Conservation (phyloP, 2,329 filamentous ascomycete genomes). For the Hypoxylon sp. region DNA sequence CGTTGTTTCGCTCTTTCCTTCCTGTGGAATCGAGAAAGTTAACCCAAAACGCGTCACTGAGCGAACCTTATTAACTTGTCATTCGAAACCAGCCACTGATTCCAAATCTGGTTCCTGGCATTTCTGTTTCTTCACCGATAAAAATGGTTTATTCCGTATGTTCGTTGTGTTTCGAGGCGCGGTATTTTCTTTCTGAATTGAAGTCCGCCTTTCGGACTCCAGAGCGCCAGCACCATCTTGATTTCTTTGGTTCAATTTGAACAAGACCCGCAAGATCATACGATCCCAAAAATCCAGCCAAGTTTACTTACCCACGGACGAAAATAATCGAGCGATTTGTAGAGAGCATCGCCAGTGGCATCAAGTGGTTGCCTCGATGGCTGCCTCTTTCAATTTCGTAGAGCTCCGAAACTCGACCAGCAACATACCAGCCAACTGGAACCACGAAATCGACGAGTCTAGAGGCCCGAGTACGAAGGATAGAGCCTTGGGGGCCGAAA, state of each 20-base stretch:
- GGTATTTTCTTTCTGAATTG: conserved; percentile 20
- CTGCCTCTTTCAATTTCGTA: not conserved
- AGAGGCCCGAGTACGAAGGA: not conserved
- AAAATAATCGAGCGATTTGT: not conserved
- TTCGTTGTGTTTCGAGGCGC: conserved; percentile 11
- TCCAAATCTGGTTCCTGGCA: too few relatives aligned
- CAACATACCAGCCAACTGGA: too few relatives aligned
- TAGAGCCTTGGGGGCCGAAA: not conserved
- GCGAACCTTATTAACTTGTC: not conserved
- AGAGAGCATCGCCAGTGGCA: not conserved
- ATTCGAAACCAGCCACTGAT: not conserved
- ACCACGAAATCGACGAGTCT: too few relatives aligned
- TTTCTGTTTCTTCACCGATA: too few relatives aligned
- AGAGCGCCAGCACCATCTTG: too few relatives aligned
- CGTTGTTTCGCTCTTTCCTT: too few relatives aligned
- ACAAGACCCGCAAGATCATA: too few relatives aligned
- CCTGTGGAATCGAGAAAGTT: conserved; percentile 3
- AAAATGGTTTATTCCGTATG: too few relatives aligned
- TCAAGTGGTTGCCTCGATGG: conserved; percentile 11
- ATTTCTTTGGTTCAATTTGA: not conserved
- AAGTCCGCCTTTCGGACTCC: not conserved
- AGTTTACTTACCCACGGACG: not conserved
- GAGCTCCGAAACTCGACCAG: not conserved
- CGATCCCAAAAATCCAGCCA: too few relatives aligned
- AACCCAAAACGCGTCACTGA: not conserved